A percentile compares a stretch with the other conserved stretches of the same genome.
These are phyloP conservation scores for Edaphochlamys debaryana DNA, from an alignment of 139 green algal genomes.

Conservation along the genomic window DNA sequence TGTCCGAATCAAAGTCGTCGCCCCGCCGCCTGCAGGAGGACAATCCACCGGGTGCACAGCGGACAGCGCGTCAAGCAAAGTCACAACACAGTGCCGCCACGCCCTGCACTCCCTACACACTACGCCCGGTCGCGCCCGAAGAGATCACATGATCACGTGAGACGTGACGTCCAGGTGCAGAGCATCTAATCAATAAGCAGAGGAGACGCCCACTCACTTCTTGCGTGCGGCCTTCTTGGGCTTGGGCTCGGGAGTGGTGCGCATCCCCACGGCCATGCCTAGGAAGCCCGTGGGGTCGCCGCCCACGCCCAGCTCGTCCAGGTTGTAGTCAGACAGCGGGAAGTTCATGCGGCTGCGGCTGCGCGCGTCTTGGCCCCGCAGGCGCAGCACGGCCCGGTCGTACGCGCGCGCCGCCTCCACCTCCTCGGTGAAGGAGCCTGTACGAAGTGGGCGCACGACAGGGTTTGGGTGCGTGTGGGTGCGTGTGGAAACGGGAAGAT, in stretches of 20 bases:
- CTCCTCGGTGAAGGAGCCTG: constrained; percentile 54
- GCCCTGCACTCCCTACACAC: too few relatives aligned
- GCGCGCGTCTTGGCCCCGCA: constrained; percentile 53
- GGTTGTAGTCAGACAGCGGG: constrained; percentile 64
- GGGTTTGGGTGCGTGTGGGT: neutral
- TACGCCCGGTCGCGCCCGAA: too few relatives aligned
- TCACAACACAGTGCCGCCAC: too few relatives aligned
- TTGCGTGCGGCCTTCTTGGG: neutral
- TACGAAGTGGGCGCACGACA: neutral
- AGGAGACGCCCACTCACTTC: constrained; percentile 21
- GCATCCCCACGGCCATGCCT: neutral
- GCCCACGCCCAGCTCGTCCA: constrained; percentile 42
- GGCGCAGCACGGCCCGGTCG: constrained; percentile 55
- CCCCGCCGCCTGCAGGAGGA: neutral
- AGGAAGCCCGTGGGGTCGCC: constrained; percentile 10
- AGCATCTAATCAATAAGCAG: too few relatives aligned
- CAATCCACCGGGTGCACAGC: neutral
- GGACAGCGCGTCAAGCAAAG: too few relatives aligned
- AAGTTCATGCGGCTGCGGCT: constrained; percentile 65
- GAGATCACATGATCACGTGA: too few relatives aligned
- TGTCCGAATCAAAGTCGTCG: constrained; percentile 27
- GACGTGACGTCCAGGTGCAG: too few relatives aligned
- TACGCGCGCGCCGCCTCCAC: constrained; percentile 62
- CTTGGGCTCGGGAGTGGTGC: constrained; percentile 20
- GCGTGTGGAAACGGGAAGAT: too few relatives aligned